These are phyloP conservation scores for Dactylorhiza incarnata DNA, from an alignment of 106 monocot genomes.

Conservation along the genomic window DNA sequence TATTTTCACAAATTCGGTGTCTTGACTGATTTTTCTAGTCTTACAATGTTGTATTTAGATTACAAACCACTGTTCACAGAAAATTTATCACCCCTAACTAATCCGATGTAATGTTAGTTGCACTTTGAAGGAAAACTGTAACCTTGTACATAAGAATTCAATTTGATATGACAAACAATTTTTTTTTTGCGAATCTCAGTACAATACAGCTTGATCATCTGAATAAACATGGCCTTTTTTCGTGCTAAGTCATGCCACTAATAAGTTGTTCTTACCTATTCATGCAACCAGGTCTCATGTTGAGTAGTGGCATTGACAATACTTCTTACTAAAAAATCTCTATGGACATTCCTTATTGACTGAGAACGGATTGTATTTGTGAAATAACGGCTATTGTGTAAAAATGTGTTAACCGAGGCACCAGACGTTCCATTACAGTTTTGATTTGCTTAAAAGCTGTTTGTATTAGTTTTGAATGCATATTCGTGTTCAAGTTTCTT, in stretches of 20 bases:
- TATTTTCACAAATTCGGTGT: not conserved
- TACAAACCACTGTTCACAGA: not conserved
- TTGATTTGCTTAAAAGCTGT: too few relatives aligned
- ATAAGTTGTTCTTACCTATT: not conserved
- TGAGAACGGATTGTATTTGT: not conserved
- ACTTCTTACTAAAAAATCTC: not conserved
- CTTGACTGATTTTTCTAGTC: not conserved
- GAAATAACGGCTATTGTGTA: not conserved
- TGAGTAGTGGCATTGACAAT: not conserved
- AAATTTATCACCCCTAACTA: not conserved
- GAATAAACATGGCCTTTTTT: not conserved
- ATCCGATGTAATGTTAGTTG: not conserved
- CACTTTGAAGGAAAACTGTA: not conserved
- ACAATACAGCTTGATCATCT: not conserved
- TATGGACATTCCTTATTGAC: not conserved
- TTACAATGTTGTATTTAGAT: not conserved
- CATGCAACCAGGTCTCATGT: not conserved
- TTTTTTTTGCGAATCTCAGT: not conserved
- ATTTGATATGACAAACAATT: not conserved
- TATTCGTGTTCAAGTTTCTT: too few relatives aligned
- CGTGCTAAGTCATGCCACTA: not conserved
- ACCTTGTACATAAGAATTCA: not conserved
- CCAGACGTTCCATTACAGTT: too few relatives aligned
- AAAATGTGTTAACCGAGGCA: not conserved
- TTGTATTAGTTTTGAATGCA: too few relatives aligned